Conservation (phyloP, 2,329 filamentous ascomycete genomes). For the Stemphylium beticola region DNA sequence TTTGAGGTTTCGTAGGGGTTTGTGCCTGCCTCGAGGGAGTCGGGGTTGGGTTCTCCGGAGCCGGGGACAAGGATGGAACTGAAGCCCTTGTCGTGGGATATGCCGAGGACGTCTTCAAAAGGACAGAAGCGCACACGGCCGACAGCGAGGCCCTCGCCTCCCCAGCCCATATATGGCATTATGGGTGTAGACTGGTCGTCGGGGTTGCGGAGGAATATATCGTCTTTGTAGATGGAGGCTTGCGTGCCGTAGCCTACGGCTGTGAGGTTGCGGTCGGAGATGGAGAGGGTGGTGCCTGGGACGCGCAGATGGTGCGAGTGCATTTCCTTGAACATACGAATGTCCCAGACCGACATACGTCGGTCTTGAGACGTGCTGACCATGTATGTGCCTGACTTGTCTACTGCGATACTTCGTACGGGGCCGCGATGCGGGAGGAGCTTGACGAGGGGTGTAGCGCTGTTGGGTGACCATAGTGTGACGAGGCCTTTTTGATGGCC, state of each 20-base stretch:
- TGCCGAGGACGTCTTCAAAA: constrained; percentile 88
- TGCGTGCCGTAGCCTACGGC: constrained; percentile 92
- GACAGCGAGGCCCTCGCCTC: constrained; percentile 80
- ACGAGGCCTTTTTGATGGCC: constrained; percentile 96
- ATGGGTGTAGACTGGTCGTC: constrained; percentile 74
- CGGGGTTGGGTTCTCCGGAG: constrained; percentile 96
- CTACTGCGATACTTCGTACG: constrained; percentile 82
- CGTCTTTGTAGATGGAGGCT: constrained; percentile 82
- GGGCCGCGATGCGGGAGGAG: constrained; percentile 88
- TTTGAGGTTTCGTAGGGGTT: constrained; percentile 96
- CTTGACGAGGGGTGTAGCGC: constrained; percentile 84
- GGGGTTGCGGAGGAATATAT: constrained; percentile 77
- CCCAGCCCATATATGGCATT: constrained; percentile 92
- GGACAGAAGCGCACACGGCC: constrained; percentile 91
- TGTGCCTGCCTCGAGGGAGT: constrained; percentile 75
- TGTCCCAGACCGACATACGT: constrained; percentile 95
- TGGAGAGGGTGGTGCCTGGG: constrained; percentile 81
- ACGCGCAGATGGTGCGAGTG: constrained; percentile 85
- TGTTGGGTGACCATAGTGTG: constrained; percentile 94
- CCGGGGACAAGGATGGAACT: constrained; percentile 89
- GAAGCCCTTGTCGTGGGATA: constrained; percentile 85
- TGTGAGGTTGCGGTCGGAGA: constrained; percentile 86
- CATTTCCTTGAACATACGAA: constrained; percentile 91
- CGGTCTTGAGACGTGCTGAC: constrained; percentile 88
- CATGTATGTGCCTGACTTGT: constrained; percentile 94